phyloP scores from a whole-genome alignment of 805 yeast species.

The Saturnispora besseyi region DNA sequence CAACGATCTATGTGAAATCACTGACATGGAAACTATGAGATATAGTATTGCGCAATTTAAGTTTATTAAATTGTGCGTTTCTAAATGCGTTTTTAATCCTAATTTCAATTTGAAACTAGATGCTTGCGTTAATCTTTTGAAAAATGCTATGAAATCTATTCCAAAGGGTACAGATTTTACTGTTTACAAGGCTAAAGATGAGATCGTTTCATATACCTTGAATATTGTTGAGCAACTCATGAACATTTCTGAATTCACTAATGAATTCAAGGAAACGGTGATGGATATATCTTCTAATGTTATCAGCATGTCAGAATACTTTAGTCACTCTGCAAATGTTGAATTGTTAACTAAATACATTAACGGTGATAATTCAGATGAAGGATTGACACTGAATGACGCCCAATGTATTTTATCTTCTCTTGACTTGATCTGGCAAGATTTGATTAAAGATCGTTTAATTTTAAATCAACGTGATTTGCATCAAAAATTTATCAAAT shows the following conservation, averaged over 20 bases:
- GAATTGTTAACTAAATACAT: slow-evolving; percentile 9
- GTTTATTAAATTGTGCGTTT: slow-evolving; percentile 20
- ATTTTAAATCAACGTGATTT: slow-evolving; percentile 55
- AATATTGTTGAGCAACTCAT: slow-evolving; percentile 11
- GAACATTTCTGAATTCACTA: slow-evolving; percentile 9
- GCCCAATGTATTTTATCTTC: slow-evolving; percentile 24
- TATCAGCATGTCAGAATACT: slow-evolving; percentile 15
- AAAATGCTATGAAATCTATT: slow-evolving; percentile 14
- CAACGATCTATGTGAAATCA: slow-evolving; percentile 10
- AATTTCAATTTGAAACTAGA: slow-evolving; percentile 15
- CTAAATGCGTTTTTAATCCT: slow-evolving; percentile 21
- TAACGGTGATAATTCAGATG: slow-evolving; percentile 6
- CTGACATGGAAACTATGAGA: slow-evolving; percentile 16
- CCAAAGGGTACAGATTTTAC: slow-evolving; percentile 21
- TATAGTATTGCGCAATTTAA: slow-evolving; percentile 19
- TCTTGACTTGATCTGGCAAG: slow-evolving; percentile 46
- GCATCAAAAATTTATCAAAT: slow-evolving; percentile 48
- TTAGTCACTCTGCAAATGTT: slow-evolving; percentile 16
- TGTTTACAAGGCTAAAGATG: slow-evolving; percentile 38
- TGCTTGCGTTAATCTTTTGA: slow-evolving; percentile 18
- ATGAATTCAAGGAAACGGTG: slow-evolving; percentile 3
- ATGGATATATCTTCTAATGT: slow-evolving; percentile 11
- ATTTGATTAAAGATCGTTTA: slow-evolving; percentile 48
- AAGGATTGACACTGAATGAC: slow-evolving; percentile 12
- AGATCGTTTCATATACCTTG: slow-evolving; percentile 27